Evolutionary conservation across 345 rosid genomes (phyloP).

Genomic region (rapeseed (Brassica napus)): Da-Ae NC_063452.1:60864501-60865000

Average conservation of each 20-base stretch:
- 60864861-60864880: constrained; percentile 99
- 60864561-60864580: constrained; percentile 77
- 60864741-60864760: constrained; percentile 93
- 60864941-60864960: constrained; percentile 98
- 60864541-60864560: constrained; percentile 90
- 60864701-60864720: constrained; percentile 89
- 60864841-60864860: constrained; percentile 98
- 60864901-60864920: constrained; percentile 99
- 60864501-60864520: constrained; percentile 86
- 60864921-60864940: constrained; percentile 99
- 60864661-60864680: constrained; percentile 89
- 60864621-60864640: constrained; percentile 97
- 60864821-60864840: constrained; percentile 84
- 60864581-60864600: constrained; percentile 75
- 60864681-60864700: constrained; percentile 82
- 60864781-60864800: constrained; percentile 99
- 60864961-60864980: constrained; percentile 93
- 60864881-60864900: constrained; percentile 98
- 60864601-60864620: constrained; percentile 97
- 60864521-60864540: constrained; percentile 81
- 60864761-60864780: constrained; percentile 96
- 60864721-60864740: constrained; percentile 95
- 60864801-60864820: constrained; percentile 84
- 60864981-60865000: constrained; percentile 81
- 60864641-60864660: constrained; percentile 99